A percentile compares a stretch with the other conserved stretches of the same genome.
Evolutionary conservation across 2,329 filamentous ascomycete genomes (phyloP).

Genomic region (Cytospora mali): DNA sequence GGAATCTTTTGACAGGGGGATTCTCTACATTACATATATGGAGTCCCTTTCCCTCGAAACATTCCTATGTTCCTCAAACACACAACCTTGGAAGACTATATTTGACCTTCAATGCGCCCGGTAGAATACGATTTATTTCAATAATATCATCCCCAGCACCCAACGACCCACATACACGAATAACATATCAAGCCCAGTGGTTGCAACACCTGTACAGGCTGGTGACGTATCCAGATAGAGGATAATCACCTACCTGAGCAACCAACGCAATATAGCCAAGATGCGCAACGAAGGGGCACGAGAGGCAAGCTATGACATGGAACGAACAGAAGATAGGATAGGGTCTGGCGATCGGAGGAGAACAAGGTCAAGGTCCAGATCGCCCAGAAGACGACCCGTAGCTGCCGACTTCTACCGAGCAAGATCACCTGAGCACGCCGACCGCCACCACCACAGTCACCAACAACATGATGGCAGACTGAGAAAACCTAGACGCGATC

Average conservation of each 20-base stretch:
- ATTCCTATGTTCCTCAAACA: no score
- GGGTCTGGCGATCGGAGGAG: neutral
- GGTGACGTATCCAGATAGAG: neutral
- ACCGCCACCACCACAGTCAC: neutral
- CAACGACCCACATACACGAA: neutral
- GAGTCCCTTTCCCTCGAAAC: neutral
- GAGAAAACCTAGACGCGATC: constrained; percentile 10
- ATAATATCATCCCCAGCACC: neutral
- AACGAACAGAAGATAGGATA: neutral
- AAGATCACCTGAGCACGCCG: constrained; percentile 2
- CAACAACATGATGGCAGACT: constrained; percentile 3
- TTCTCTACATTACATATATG: neutral
- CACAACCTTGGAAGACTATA: no score
- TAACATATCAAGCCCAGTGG: neutral
- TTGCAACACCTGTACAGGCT: neutral
- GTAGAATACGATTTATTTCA: no score
- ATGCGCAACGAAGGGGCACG: neutral
- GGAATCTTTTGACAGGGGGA: neutral
- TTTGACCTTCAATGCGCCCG: no score
- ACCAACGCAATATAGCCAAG: neutral
- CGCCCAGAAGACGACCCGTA: constrained; percentile 17
- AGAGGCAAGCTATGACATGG: neutral
- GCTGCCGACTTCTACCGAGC: constrained; percentile 23
- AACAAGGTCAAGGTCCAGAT: constrained; percentile 9
- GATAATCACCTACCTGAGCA: neutral